Conservation (phyloP, 192 early-diverging fungal species). For the Coemansia sp. region DNA sequence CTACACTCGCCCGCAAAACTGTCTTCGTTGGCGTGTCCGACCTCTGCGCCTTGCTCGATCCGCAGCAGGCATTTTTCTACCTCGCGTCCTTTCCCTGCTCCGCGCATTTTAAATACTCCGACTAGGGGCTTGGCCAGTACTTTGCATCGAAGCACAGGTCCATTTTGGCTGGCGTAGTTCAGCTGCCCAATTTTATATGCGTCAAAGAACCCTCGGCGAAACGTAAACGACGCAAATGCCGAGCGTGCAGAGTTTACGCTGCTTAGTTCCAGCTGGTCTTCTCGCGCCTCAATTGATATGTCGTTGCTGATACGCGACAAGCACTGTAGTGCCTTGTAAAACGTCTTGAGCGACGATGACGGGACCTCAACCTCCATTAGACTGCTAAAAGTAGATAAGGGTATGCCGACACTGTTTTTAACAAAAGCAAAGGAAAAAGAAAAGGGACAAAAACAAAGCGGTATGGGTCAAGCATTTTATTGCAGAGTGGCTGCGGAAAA, state of each 20-base stretch:
- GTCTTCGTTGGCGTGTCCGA: not conserved
- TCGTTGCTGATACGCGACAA: conserved; percentile 64
- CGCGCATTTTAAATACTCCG: conserved; percentile 43
- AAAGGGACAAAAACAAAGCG: too few species aligned
- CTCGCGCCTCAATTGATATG: conserved; percentile 59
- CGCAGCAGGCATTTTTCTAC: conserved; percentile 41
- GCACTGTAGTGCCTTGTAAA: conserved; percentile 60
- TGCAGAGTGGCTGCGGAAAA: not conserved
- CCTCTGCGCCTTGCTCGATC: conserved; percentile 27
- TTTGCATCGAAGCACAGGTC: conserved; percentile 34
- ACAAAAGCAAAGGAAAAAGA: not conserved
- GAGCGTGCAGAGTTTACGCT: conserved; percentile 69
- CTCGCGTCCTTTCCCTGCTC: conserved; percentile 12
- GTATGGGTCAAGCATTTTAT: too few species aligned
- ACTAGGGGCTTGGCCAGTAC: conserved; percentile 46
- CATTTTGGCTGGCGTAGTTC: conserved; percentile 3
- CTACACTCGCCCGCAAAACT: conserved; percentile 28
- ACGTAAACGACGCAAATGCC: conserved; percentile 59
- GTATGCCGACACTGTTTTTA: not conserved
- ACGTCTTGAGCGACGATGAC: conserved; percentile 47
- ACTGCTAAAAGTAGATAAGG: conserved; percentile 2
- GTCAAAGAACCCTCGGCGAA: conserved; percentile 67
- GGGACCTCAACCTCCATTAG: conserved; percentile 54
- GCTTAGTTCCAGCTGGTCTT: conserved; percentile 57
- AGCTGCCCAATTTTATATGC: conserved; percentile 49